phyloP scores from a whole-genome alignment of 2,329 filamentous ascomycete genomes.

The Dactylellina parvicollis region DNA sequence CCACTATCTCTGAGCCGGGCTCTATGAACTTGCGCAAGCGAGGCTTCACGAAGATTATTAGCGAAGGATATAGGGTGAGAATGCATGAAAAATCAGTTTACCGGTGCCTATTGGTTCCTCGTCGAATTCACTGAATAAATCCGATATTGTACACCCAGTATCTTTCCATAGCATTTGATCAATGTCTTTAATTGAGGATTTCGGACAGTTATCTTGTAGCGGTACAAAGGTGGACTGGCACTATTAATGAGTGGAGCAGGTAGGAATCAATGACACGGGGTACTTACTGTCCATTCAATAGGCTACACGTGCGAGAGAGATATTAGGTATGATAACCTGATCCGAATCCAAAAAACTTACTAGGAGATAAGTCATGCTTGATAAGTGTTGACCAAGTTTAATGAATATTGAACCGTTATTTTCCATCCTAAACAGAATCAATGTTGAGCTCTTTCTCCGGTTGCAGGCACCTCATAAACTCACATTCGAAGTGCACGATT shows the following conservation, averaged over 20 bases:
- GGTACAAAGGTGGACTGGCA: constrained; percentile 79
- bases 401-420: constrained; percentile 99
- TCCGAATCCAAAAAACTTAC: no score
- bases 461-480: background rate
- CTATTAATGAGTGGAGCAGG: background rate
- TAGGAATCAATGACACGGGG: background rate
- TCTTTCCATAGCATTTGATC: constrained; percentile 79
- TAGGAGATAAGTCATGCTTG: constrained; percentile 58
- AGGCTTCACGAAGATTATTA: constrained; percentile 67
- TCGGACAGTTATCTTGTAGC: constrained; percentile 92
- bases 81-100: constrained; percentile 26
- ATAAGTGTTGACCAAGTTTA: constrained; percentile 93
- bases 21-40: constrained; percentile 91
- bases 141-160: constrained; percentile 79
- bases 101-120: constrained; percentile 80
- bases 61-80: constrained; percentile 14
- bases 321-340: no score
- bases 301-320: constrained; percentile 27
- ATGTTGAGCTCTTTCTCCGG: background rate
- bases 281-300: constrained; percentile 57
- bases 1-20: constrained; percentile 83
- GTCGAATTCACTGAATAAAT: constrained; percentile 88
- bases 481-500: constrained; percentile 43
- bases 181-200: constrained; percentile 45
- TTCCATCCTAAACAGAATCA: constrained; percentile 68